Evolutionary conservation across 768 basidiomycete genomes (phyloP).

Genomic region (Floccularia luteovirens): DNA sequence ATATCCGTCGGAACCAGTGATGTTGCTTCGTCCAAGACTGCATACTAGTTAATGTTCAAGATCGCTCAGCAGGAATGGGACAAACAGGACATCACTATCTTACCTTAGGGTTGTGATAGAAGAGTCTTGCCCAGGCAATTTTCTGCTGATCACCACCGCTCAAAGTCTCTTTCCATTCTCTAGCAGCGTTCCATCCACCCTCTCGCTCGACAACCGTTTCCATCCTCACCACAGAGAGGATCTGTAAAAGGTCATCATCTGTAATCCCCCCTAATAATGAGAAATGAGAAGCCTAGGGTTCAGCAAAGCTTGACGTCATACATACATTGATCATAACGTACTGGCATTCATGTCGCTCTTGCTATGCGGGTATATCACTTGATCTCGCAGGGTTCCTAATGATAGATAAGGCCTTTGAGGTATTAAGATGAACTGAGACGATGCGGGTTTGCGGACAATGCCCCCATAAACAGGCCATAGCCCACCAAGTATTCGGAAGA

Average conservation of each 20-base stretch:
- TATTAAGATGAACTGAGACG: slow-evolving; percentile 86
- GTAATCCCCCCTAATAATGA: slow-evolving; percentile 63
- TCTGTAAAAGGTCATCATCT: slow-evolving; percentile 64
- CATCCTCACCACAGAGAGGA: slow-evolving; percentile 80
- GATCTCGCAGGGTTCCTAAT: slow-evolving; percentile 88
- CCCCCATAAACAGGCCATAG: slow-evolving; percentile 90
- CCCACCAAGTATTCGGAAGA: slow-evolving; percentile 94
- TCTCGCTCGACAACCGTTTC: slow-evolving; percentile 83
- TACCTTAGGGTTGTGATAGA: slow-evolving; percentile 92
- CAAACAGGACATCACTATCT: slow-evolving; percentile 6
- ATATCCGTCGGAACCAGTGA: slow-evolving; percentile 89
- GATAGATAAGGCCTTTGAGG: slow-evolving; percentile 96
- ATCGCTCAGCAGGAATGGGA: slow-evolving; percentile 1
- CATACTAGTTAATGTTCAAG: slow-evolving; percentile 51
- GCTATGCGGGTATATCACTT: slow-evolving; percentile 93
- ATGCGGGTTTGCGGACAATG: slow-evolving; percentile 81
- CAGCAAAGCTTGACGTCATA: neutral
- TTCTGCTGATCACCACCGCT: slow-evolving; percentile 97
- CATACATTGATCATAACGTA: slow-evolving; percentile 30
- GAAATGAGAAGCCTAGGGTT: neutral
- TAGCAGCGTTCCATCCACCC: slow-evolving; percentile 89
- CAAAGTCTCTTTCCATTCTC: slow-evolving; percentile 90
- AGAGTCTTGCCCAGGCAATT: slow-evolving; percentile 94
- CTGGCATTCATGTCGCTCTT: slow-evolving; percentile 71
- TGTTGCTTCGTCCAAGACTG: slow-evolving; percentile 95